Evolutionary conservation across 345 rosid species (phyloP), one percentile per base, ranked within the genome.

Genomic region (Sisymbrium altissimum): DNA sequence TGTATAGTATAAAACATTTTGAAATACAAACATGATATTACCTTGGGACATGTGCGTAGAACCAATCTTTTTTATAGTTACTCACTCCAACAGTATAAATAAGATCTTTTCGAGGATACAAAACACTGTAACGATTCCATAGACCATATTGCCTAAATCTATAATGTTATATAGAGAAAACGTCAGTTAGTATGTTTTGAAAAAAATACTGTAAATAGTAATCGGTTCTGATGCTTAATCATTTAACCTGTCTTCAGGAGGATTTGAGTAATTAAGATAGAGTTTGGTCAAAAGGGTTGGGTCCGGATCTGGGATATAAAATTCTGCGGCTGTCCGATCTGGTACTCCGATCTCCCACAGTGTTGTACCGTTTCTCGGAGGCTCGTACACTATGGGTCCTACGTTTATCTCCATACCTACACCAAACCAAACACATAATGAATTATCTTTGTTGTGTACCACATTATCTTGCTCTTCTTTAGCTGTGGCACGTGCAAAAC

Each of bases 331-430:
- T 23, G 25, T 23, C 25, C 97, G 87, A 44, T 92, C 90, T 1
- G 97, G 91, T 66, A 74, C 18, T n/a, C 96, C 97, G 2, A 95
- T 95, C 84, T 92, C 96, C 97, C 97, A 92, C 9, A 89, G 21
- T 2, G 99, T 95, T 0, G 85, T 86, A 23, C 99, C 97, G 4
- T 66, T 80, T 81, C 97, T 84, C 2, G 87, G 99, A 14, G 97
- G 93, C 64, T 79, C 56, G 48, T 83, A 88, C 18, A 81, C 65
- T 9, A 88, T 61, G 14, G 43, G 44, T 4, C 89, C 88, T 68
- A 91, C 39, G 53, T 84, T 59, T 36, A 85, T 78, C 17, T 33
- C 41, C 1, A 36, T 10, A 63, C 96, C 97, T 93, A 74, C 54
- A 30, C 27, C 35, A 38, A 48, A 30, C 35, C 59, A 56, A 63